Evolutionary conservation across 2,329 filamentous ascomycete genomes (phyloP), one percentile per base, ranked within the genome.

Genomic region (Penicillium frequentans): DNA sequence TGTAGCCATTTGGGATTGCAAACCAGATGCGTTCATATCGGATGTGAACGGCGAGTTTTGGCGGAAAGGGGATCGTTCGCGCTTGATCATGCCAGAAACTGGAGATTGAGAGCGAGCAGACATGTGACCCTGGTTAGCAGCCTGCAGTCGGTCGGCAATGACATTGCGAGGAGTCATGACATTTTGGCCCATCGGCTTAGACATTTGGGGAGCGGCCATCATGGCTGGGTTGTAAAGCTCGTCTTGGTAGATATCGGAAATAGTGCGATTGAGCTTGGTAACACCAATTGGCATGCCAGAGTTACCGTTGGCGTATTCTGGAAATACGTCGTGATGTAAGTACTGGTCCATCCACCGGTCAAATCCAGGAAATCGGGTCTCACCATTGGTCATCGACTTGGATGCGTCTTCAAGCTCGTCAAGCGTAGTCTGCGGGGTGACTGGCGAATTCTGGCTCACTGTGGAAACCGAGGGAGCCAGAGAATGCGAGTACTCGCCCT

Each of bases 191-290:
- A 66, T 59, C 9, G 63, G 68, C 65, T 68, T 71, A 29, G 79
- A 72, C 58, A 69, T 55, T 56, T 75, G 71, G 27, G 69, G 71
- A 52, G 71, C 67, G 14, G 72, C 62, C 68, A 73, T 71, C 61
- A 70, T 24, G 73, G 78, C 67, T 65, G 75, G 60, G 65, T 88
- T 92, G 79, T 90, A 96, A 1, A 96, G 82, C 73, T 95, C 91
- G 72, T 96, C 93, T 67, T 86, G 84, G 69, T 90, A 93, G 49
- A 91, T 84, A 69, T 96, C 91, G 19, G 91, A 93, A 77, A 95
- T 91, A 0, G 92, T 95, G 55, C 91, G 84, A 64, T 92, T 88
- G 62, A 96, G 84, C 75, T 93, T 95, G 26, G 92, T 89, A 26
- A 87, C 79, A 39, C 81, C 79, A 60, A 79, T 67, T 47, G 73